Evolutionary conservation across 1,139 yeast species (phyloP).

Genomic region (Yamadazyma sp.): DNA sequence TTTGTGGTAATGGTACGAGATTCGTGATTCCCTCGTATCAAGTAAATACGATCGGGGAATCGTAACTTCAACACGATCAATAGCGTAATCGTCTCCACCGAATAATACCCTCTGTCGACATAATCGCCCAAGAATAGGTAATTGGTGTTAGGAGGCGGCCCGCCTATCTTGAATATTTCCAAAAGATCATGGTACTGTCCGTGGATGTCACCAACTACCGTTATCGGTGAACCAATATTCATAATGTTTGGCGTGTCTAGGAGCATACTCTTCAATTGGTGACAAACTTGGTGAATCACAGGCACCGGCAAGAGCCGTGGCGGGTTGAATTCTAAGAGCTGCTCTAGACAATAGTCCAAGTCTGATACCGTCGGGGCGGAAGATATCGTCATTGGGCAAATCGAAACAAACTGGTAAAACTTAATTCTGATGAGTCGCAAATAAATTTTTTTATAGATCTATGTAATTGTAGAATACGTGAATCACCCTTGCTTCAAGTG

Average conservation of each 20-base stretch:
- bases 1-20: slow-evolving; percentile 94
- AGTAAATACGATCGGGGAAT: slow-evolving; percentile 77
- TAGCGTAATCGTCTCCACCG: slow-evolving; percentile 87
- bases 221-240: slow-evolving; percentile 79
- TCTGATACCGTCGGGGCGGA: slow-evolving; percentile 36
- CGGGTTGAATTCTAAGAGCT: slow-evolving; percentile 43
- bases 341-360: slow-evolving; percentile 47
- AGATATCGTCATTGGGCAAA: slow-evolving; percentile 32
- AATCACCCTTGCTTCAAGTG: slow-evolving; percentile 1
- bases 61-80: slow-evolving; percentile 81
- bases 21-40: slow-evolving; percentile 94
- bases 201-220: slow-evolving; percentile 98
- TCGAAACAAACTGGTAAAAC: no score
- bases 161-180: slow-evolving; percentile 92
- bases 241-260: slow-evolving; percentile 66
- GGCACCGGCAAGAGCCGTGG: slow-evolving; percentile 44
- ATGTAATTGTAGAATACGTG: not conserved
- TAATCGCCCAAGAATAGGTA: slow-evolving; percentile 92
- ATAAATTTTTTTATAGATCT: not conserved
- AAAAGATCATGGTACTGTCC: slow-evolving; percentile 94
- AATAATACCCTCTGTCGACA: slow-evolving; percentile 85
- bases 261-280: slow-evolving; percentile 40
- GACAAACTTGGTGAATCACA: slow-evolving; percentile 44
- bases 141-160: slow-evolving; percentile 89
- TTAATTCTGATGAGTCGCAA: no score